A percentile compares a stretch with the other conserved stretches of the same genome.
These are phyloP conservation scores for Flaveria robusta DNA, from an alignment of 129 eudicot genomes.

Conservation along the genomic window DNA sequence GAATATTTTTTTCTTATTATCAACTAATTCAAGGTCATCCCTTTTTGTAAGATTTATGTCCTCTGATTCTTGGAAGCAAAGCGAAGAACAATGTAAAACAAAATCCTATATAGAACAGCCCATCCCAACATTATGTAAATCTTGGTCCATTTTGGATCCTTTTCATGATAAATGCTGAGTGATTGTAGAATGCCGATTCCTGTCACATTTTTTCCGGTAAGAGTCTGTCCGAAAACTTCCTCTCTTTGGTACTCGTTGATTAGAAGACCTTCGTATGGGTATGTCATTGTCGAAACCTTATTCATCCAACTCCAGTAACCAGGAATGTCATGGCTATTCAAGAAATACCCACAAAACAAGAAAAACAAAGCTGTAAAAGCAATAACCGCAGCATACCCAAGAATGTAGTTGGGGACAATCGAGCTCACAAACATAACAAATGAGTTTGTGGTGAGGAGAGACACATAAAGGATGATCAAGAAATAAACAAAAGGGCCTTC, in stretches of 20 bases:
- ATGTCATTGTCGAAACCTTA: slow-evolving; percentile 69
- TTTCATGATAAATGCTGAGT: slow-evolving; percentile 40
- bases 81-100: slow-evolving; percentile 71
- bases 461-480: slow-evolving; percentile 57
- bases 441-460: slow-evolving; percentile 78
- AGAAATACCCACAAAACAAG: slow-evolving; percentile 83
- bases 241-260: slow-evolving; percentile 62
- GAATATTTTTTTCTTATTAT: slow-evolving; percentile 33
- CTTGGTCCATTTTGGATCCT: slow-evolving; percentile 52
- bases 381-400: slow-evolving; percentile 85
- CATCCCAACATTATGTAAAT: slow-evolving; percentile 73
- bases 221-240: slow-evolving; percentile 38
- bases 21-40: slow-evolving; percentile 21
- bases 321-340: slow-evolving; percentile 57
- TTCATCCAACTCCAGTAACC: slow-evolving; percentile 82
- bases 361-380: slow-evolving; percentile 83
- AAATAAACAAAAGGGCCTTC: slow-evolving; percentile 62
- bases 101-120: slow-evolving; percentile 66
- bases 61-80: slow-evolving; percentile 82
- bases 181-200: slow-evolving; percentile 54
- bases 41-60: slow-evolving; percentile 36
- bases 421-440: slow-evolving; percentile 84
- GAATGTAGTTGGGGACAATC: slow-evolving; percentile 73
- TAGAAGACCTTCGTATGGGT: slow-evolving; percentile 76
- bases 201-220: slow-evolving; percentile 23